Base-by-base conservation (phyloP, 805 yeast species). In the Myxozyma geophila region DNA sequence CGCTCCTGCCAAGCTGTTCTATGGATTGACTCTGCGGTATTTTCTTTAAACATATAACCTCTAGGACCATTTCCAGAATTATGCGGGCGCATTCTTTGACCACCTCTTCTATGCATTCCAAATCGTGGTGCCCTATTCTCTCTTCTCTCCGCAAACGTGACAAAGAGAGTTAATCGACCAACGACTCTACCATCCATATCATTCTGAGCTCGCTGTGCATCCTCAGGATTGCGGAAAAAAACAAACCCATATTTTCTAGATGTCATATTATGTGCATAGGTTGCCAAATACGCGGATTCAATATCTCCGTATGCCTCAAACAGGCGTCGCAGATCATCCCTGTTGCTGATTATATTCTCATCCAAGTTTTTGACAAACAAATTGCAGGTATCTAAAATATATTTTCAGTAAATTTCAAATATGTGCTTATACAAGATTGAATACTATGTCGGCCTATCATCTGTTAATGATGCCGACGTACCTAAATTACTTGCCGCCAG, bases 181-280 rank as follows among this genome's bases (percentile, higher is more conserved):
- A 64, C 37, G 36, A 50, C 19, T 10, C 36, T 46, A 2, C 68
- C 68, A 41, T 66, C 53, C 63, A 67, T 49, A 7, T 51, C 49
- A 23, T 37, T 37, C 28, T 44, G 48, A 10, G 70, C 68, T 19
- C 19, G 35, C 12, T 21, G 13, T 12, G 70, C 70, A 37, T 55
- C 60, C 13, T 61, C 70, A 28, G 54, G 56, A 23, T 28, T 28
- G 17, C 36, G 39, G 53, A 65, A 67, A n/a, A 57, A 39, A 23
- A 67, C 68, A 37, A 67, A 67, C 1, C 70, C 70, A 40, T 54
- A 64, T 6, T 66, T 66, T 51, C 43, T 58, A 7, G 68, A 60
- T 3, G 50, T 33, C 23, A 59, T 51, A 3, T 58, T 28, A 17
- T 51, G 48, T 21, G 59, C 51, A 41, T 49, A 57, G 3, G 52